Evolutionary conservation across 495 filamentous ascomycete genomes (phyloP), one percentile per base, ranked within the genome.

Genomic region (Hyaloscypha variabilis): DNA sequence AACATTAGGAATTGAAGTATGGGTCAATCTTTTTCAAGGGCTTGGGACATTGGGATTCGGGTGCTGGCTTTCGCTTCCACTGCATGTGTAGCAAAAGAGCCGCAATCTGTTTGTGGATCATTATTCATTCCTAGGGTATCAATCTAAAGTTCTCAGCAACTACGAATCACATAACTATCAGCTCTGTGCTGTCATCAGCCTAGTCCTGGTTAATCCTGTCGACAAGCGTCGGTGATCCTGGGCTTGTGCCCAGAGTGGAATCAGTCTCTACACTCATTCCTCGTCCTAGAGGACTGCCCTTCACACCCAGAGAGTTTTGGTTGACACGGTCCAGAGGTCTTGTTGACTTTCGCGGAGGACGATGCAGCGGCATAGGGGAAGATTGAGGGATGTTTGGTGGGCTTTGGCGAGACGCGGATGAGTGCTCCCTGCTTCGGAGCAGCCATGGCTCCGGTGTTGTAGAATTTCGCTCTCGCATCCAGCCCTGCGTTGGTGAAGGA

Each of bases 241-340:
- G 69, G 46, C 66, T 69, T 3, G 63, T 69, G 8, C 69, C 69
- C 13, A 72, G 39, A 19, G 62, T 64, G 17, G 66, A 69, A 61
- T 72, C 69, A 2, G 66, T 69, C 23, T 72, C 69, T 26, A 54
- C 63, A 39, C 59, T 70, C 13, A 67, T 49, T 2, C 66, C 68
- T 52, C 64, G 63, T 8, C 71, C 71, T 0, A 71, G 60, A 25
- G 71, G 68, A 58, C 71, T 73, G n/a, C 65, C 68, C 24, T 30
- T 61, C 24, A 34, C 58, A 8, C 13, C 39, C n/a, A 2, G n/a
- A 13, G 10, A 29, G 17, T 57, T 21, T n/a, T 60, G 59, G 8
- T 67, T 51, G 21, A 70, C 60, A 17, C 68, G 53, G 11, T 69
- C 63, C 8, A 73, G 29, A 10, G 61, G 67, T 36, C 68, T 67